A percentile compares a stretch with the other conserved stretches of the same genome.
phyloP scores from a whole-genome alignment of 2,329 filamentous ascomycete species.

The Chaetothyriales sp. region DNA sequence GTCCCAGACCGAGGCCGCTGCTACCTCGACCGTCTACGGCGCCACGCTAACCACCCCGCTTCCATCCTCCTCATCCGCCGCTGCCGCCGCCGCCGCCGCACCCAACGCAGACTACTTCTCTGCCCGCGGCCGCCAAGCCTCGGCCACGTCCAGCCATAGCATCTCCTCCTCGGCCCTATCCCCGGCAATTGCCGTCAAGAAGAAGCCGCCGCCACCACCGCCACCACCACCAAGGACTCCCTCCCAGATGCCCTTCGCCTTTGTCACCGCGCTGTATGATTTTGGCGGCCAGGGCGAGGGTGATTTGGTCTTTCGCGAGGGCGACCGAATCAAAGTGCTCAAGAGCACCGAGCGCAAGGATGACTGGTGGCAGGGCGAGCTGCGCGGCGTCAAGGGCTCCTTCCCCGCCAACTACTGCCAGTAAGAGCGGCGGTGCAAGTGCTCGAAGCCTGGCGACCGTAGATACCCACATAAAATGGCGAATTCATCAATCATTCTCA shows the following conservation, averaged over 20 bases:
- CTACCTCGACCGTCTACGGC: slow-evolving; percentile 18
- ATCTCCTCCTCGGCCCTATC: slow-evolving; percentile 19
- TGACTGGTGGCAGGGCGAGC: slow-evolving; percentile 79
- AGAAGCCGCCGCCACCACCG: slow-evolving; percentile 62
- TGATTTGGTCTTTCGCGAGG: slow-evolving; percentile 62
- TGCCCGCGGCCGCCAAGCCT: slow-evolving; percentile 27
- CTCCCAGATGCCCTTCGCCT: slow-evolving; percentile 35
- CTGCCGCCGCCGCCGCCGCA: slow-evolving; percentile 28
- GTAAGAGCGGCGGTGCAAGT: slow-evolving; percentile 2
- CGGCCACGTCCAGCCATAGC: slow-evolving; percentile 22
- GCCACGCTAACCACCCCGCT: slow-evolving; percentile 14
- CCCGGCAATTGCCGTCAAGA: slow-evolving; percentile 48
- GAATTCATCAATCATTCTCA: neutral
- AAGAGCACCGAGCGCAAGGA: slow-evolving; percentile 68
- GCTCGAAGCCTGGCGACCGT: neutral
- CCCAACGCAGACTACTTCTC: slow-evolving; percentile 34
- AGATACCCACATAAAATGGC: neutral
- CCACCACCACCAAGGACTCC: slow-evolving; percentile 49
- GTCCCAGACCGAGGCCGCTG: slow-evolving; percentile 13
- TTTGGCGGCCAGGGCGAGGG: slow-evolving; percentile 57
- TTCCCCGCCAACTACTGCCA: slow-evolving; percentile 75
- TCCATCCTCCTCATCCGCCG: slow-evolving; percentile 25
- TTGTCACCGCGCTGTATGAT: slow-evolving; percentile 59
- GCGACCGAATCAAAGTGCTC: slow-evolving; percentile 61
- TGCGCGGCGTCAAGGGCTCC: slow-evolving; percentile 52